These are phyloP conservation scores for Crepidotus variabilis DNA, from an alignment of 768 basidiomycete genomes.

Conservation along the genomic window DNA sequence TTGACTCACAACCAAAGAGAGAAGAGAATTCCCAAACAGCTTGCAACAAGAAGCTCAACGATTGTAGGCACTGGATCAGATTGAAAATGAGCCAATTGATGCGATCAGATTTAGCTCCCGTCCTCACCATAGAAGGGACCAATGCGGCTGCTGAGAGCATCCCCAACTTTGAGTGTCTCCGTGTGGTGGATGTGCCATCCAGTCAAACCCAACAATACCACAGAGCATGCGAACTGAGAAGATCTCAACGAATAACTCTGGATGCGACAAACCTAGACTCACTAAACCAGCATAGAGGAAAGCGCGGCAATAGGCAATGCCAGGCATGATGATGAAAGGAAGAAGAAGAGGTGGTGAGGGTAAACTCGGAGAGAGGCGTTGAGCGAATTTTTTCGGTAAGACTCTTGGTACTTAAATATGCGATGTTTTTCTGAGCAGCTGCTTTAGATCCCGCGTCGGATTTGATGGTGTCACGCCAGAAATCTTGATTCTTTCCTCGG, in stretches of 20 bases:
- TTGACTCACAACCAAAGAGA: constrained; percentile 46
- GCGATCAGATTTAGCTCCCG: background rate
- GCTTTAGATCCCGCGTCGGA: too few relatives aligned
- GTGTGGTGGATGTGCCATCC: constrained; percentile 65
- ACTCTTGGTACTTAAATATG: too few relatives aligned
- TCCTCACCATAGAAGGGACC: constrained; percentile 55
- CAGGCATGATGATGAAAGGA: background rate
- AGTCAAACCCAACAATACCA: constrained; percentile 38
- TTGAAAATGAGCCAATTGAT: background rate
- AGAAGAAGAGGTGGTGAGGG: background rate
- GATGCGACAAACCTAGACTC: background rate
- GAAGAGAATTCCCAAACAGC: constrained; percentile 49
- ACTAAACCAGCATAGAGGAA: background rate
- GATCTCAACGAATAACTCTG: background rate
- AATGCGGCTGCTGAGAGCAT: constrained; percentile 47
- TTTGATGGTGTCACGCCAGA: too few relatives aligned
- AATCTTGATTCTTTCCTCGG: background rate
- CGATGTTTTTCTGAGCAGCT: too few relatives aligned
- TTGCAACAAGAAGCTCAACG: constrained; percentile 54
- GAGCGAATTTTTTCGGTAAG: background rate
- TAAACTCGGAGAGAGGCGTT: background rate
- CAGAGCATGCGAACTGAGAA: constrained; percentile 32
- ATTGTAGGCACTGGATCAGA: constrained; percentile 48
- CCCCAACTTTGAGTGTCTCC: constrained; percentile 39
- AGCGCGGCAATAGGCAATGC: background rate